Percentiles rank a stretch among this genome's conserved stretches.
These are phyloP conservation scores for Lumnitzera littorea DNA, from an alignment of 345 rosid species.

Conservation along the genomic window DNA sequence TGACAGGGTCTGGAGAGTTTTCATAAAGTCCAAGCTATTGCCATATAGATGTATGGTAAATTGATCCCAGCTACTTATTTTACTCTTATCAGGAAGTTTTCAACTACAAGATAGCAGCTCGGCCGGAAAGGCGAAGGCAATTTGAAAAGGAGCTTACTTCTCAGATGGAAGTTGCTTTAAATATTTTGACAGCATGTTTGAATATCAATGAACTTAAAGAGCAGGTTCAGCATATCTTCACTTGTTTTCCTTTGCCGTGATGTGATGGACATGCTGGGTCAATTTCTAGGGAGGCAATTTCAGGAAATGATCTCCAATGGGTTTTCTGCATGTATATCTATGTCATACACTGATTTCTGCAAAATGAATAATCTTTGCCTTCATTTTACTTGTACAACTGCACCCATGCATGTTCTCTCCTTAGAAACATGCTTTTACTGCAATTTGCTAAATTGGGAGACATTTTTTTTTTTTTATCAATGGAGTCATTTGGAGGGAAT, in stretches of 20 bases:
- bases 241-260: constrained; percentile 4
- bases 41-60: neutral
- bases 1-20: neutral
- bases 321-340: too few species aligned
- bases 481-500: too few species aligned
- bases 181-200: constrained; percentile 76
- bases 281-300: too few species aligned
- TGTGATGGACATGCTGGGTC: too few species aligned
- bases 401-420: too few species aligned
- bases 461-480: too few species aligned
- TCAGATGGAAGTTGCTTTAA: constrained; percentile 78
- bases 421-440: too few species aligned
- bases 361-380: too few species aligned
- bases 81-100: constrained; percentile 57
- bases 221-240: constrained; percentile 50
- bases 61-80: constrained; percentile 5
- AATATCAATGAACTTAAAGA: constrained; percentile 72
- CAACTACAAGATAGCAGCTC: constrained; percentile 99
- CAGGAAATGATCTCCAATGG: too few species aligned
- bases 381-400: too few species aligned
- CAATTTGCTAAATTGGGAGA: too few species aligned
- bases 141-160: constrained; percentile 86
- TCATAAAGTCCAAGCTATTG: constrained; percentile 1
- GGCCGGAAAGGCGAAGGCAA: constrained; percentile 91
- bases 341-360: too few species aligned